A percentile compares a stretch with the other conserved stretches of the same genome.
Conservation (phyloP, 1,284 basidiomycete genomes). For the Cutaneotrichosporon dermatis region DNA sequence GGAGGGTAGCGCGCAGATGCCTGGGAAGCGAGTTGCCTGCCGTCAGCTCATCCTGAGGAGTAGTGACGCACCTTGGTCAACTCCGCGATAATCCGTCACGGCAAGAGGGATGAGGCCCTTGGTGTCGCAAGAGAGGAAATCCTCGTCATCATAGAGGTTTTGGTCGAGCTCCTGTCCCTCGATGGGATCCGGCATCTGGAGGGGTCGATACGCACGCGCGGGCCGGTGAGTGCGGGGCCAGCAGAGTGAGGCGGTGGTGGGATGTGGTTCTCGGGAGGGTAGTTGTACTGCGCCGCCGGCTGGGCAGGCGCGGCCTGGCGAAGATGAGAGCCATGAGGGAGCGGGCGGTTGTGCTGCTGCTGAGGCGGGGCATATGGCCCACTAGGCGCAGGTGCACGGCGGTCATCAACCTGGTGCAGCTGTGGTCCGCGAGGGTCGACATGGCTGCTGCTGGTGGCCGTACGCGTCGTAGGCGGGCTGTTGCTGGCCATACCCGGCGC, state of each 20-base stretch:
- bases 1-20: constrained; percentile 63
- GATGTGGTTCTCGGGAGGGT: constrained; percentile 51
- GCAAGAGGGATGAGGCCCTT: constrained; percentile 74
- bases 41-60: neutral
- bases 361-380: constrained; percentile 28
- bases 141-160: constrained; percentile 71
- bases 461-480: constrained; percentile 10
- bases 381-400: constrained; percentile 21
- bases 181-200: constrained; percentile 88
- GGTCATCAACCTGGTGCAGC: constrained; percentile 30
- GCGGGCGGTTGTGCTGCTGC: constrained; percentile 13
- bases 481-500: constrained; percentile 10
- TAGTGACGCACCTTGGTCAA: constrained; percentile 75
- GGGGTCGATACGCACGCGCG: constrained; percentile 77
- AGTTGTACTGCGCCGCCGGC: constrained; percentile 14
- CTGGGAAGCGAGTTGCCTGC: constrained; percentile 66
- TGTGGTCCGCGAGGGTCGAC: constrained; percentile 22
- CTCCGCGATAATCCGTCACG: constrained; percentile 78
- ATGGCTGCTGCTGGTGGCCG: constrained; percentile 10
- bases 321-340: neutral
- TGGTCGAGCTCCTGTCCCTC: constrained; percentile 79
- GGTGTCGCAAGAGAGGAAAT: constrained; percentile 68
- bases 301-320: constrained; percentile 13
- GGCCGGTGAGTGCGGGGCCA: constrained; percentile 62
- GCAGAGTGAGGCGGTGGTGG: constrained; percentile 77